Evolutionary conservation across 2,329 filamentous ascomycete genomes (phyloP), one percentile per base, ranked within the genome.

Genomic region (Ophiostoma pallidulum): DNA sequence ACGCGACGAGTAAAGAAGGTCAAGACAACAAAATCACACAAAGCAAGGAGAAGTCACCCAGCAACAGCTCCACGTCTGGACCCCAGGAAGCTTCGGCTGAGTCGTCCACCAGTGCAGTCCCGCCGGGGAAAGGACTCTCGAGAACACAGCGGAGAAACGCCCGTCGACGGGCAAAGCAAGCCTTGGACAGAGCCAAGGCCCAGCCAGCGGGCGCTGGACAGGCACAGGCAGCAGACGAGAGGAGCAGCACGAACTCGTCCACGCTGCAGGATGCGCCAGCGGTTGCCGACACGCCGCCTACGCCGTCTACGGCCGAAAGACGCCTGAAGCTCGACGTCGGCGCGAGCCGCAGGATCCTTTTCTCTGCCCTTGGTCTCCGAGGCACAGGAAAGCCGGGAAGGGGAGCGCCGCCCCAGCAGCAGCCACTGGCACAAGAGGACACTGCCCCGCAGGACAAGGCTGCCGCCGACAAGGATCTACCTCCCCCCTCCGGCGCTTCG

Each of bases 311-410:
- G 42, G 50, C 14, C 53, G 58, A 28, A 10, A 28, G 63, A 47
- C 58, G 59, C 40, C 56, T 60, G n/a, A 63, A 59, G 29, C 41
- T 67, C 4, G 63, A 76, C 48, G 52, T 87, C 26, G 75, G 72
- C 14, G 80, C 82, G 44, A 78, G 80, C 3, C 74, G 78, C 45
- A 75, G 86, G 54, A 68, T 90, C 48, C 62, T 91, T 0, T 86
- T 89, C 56, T 80, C 81, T 8, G 82, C 84, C 7, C 69, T 91
- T 4, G 86, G 85, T 4, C 63, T 88, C 9, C 78, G 78, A 47
- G 8, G 6, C 4, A 14, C 19, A 29, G 36, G 35, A 4, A 3
- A 19, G 16, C 19, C 20, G 36, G 35, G 9, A 3, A 19, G 16
- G 18, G 7, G 18, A 37, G 8, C 7, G 7, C 8, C n/a, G n/a